phyloP scores from a whole-genome alignment of 129 eudicot species.

The Silybum marianum region DNA sequence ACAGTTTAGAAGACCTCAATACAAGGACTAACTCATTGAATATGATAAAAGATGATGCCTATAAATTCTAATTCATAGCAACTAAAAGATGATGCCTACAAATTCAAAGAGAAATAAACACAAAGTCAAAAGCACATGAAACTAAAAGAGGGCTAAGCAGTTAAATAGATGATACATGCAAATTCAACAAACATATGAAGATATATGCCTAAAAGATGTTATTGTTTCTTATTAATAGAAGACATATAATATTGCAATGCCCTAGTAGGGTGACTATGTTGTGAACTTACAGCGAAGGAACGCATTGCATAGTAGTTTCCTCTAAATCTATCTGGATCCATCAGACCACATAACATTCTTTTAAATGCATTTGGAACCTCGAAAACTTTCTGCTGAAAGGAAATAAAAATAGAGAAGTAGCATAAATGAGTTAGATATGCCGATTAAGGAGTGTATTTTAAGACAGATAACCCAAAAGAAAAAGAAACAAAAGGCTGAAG shows the following conservation, averaged over 20 bases:
- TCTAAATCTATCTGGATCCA: conserved; percentile 48
- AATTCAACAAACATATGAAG: conserved; percentile 2
- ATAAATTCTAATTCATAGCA: background rate
- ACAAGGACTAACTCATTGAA: background rate
- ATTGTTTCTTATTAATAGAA: background rate
- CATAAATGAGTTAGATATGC: conserved; percentile 2
- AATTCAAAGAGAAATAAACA: background rate
- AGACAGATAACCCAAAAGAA: background rate
- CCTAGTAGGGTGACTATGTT: background rate
- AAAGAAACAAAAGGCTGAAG: conserved; percentile 4
- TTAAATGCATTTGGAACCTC: conserved; percentile 35
- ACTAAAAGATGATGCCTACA: background rate
- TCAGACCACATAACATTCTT: conserved; percentile 31
- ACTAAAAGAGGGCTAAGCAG: background rate
- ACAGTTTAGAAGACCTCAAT: background rate
- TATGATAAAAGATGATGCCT: background rate
- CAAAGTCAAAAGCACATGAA: conserved; percentile 10
- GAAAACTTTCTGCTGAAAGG: conserved; percentile 31
- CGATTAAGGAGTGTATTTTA: background rate
- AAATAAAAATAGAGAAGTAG: background rate
- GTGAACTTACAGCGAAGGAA: conserved; percentile 36
- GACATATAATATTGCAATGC: background rate
- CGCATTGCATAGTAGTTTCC: conserved; percentile 46
- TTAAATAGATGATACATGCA: background rate
- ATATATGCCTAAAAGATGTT: background rate